A percentile compares a stretch with the other conserved stretches of the same genome.
These are phyloP conservation scores for Bruguiera gymnorhiza DNA, from an alignment of 345 rosid genomes.

Conservation along the genomic window DNA sequence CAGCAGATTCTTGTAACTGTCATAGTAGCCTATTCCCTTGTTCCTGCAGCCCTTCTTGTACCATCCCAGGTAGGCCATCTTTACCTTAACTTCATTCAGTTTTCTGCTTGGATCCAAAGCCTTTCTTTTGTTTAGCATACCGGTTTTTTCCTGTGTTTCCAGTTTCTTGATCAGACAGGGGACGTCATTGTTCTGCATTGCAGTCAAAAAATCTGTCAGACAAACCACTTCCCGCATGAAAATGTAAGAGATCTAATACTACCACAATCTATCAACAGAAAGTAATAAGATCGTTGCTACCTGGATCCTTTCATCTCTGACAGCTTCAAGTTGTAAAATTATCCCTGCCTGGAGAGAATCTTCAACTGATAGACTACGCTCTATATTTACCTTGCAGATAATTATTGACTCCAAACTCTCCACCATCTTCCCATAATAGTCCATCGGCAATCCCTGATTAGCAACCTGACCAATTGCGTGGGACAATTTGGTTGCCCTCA, in stretches of 20 bases:
- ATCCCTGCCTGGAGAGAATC: conserved; percentile 24
- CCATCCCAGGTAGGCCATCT: conserved; percentile 51
- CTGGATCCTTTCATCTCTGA: conserved; percentile 25
- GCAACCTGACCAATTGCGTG: conserved; percentile 1
- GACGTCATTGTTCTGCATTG: conserved; percentile 12
- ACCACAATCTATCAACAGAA: not conserved
- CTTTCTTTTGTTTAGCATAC: conserved; percentile 13
- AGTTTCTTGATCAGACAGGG: conserved; percentile 14
- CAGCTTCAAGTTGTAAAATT: conserved; percentile 27
- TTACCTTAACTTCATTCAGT: conserved; percentile 36
- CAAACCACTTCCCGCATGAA: no score
- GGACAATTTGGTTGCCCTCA: conserved; percentile 15
- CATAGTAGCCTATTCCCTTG: conserved; percentile 51
- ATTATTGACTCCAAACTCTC: conserved; percentile 10
- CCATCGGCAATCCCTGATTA: conserved; percentile 9
- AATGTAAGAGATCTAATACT: no score
- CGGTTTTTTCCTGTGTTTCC: conserved; percentile 22
- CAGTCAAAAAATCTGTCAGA: not conserved
- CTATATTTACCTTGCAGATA: conserved; percentile 15
- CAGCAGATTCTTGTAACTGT: conserved; percentile 36
- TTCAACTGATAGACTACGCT: not conserved
- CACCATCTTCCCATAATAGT: conserved; percentile 21
- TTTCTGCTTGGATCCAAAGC: conserved; percentile 26
- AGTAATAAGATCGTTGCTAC: conserved; percentile 13
- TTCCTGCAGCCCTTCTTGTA: conserved; percentile 47